Evolutionary conservation across 176 grass and related monocot genomes (phyloP), one percentile per base, ranked within the genome.

Genomic region (Oryza glaberrima): DNA sequence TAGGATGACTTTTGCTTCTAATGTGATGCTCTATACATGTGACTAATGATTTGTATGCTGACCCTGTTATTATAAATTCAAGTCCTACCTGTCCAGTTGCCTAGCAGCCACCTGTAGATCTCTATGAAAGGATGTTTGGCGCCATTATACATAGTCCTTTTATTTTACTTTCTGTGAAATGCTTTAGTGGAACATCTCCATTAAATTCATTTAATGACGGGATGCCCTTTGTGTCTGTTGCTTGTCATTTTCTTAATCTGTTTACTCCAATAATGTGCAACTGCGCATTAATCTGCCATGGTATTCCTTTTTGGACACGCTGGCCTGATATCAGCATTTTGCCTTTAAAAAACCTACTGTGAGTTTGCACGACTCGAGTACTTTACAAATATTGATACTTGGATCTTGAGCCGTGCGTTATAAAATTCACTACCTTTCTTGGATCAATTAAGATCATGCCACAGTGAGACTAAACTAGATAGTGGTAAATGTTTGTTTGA

Each of bases 281-380:
- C n/a, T 12, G 4, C 7, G 34, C 2, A 17, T 8, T 32, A 64
- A 52, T 19, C 26, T 78, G 30, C 41, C 20, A 40, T 12, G 10
- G 43, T 32, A 16, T 69, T 12, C n/a, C 54, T 19, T 78, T 88
- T 78, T 20, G 30, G 30, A n/a, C 30, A 51, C 51, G 28, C 43
- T 83, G 68, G 56, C 76, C 79, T 70, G 58, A 64, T 70, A 61
- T 82, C 48, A 32, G 49, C n/a, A 64, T 38, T 41, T 49, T n/a
- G 58, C 60, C 36, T 43, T 68, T 60, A 51, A 40, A 80, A 76
- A 60, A 36, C 10, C 1, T 25, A 70, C 19, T 38, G 20, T 6
- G 78, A 34, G 75, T 76, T 87, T 69, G 17, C 26, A 69, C 22
- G 38, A 4, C 10, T 28, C 30, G 40, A 85, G 19, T 56, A 43